Evolutionary conservation across 371 early-diverging fungal species (phyloP), one percentile per base, ranked within the genome.

Genomic region (Apophysomyces sp.): DNA sequence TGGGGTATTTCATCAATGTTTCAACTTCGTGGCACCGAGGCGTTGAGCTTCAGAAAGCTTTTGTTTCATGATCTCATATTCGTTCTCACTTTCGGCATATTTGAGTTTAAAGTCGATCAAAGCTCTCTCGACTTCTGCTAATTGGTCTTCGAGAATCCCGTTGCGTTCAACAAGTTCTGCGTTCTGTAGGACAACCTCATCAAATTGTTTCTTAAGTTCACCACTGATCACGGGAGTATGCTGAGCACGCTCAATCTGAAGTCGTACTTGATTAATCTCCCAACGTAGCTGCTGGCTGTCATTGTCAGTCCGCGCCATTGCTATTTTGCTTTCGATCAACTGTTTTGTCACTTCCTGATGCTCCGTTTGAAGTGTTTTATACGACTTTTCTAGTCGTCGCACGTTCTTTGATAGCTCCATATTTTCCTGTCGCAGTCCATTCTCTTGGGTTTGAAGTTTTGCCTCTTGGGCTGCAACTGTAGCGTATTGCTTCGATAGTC

Each of bases 21-120:
- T 8, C 13, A 13, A 34, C 2, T 8, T 4, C 13, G 34, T 34
- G 34, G 2, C 4, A 8, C 34, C 34, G 8, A 34, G 34, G 34
- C 34, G 34, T 34, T 34, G 34, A 11, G 13, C 13, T 13, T 34
- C 11, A 34, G 8, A 13, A 51, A 86, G 68, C 60, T 86, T 82
- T 54, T 80, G 78, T 11, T 69, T 59, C 63, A 90, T 60, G 4
- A 60, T 53, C 39, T 84, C 86, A 34, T 87, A 69, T 41, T 85
- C 83, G 61, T 81, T 86, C 68, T 92, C 94, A 57, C 80, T 79
- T 66, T 92, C 88, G 6, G 88, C 92, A 57, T 86, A 87, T 62
- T 83, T 73, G 65, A 83, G 71, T 68, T 91, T 90, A 40, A 83
- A 79, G 62, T 80, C 84, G 8, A 86, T 75, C 57, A 94, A 57